Base-by-base conservation (phyloP, 805 yeast genomes). In the Nakazawaea wyomingensis region DNA sequence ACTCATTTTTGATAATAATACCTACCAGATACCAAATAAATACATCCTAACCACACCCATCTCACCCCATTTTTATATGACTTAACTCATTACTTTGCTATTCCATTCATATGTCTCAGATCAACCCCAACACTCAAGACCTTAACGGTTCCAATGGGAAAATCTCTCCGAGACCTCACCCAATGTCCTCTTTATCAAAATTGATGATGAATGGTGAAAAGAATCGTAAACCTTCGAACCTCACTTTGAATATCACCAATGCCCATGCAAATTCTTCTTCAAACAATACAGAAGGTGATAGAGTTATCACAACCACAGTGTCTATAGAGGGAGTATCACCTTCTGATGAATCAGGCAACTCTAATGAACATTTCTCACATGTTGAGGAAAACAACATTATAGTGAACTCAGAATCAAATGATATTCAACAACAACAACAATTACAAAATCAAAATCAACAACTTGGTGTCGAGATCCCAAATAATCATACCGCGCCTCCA, bases 261-360 rank as follows among this genome's bases (percentile, higher is more conserved):
- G 37, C 32, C n/a, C 4, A 8, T 21, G 32, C 28, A 22, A 16
- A 30, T 29, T n/a, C 22, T 19, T 13, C n/a, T 21, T 11, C 28
- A n/a, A n/a, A n/a, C 26, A 20, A n/a, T 11, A 18, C 26, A 28
- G 26, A 29, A 17, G 19, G 36, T 6, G 43, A 46, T 35, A 37
- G 52, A 19, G 54, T 60, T 8, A 57, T 62, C 28, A 59, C 64
- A 6, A 61, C 66, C 5, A 60, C 67, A 2, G 55, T 61, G 3
- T 58, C 65, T 9, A 48, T 61, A 11, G 64, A 60, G 40, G 67
- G 61, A 1, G 56, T 57, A 1, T 59, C 66, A 4, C 61, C 64
- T 1, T 60, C 55, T 14, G 59, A 55, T 3, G 55, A 45, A 2
- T 24, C 31, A 11, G 16, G 34, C 14, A 16, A 4, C 4, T 35